Evolutionary conservation across 331 rosid genomes (phyloP).

Genomic region (Phaseolus coccineus): DNA sequence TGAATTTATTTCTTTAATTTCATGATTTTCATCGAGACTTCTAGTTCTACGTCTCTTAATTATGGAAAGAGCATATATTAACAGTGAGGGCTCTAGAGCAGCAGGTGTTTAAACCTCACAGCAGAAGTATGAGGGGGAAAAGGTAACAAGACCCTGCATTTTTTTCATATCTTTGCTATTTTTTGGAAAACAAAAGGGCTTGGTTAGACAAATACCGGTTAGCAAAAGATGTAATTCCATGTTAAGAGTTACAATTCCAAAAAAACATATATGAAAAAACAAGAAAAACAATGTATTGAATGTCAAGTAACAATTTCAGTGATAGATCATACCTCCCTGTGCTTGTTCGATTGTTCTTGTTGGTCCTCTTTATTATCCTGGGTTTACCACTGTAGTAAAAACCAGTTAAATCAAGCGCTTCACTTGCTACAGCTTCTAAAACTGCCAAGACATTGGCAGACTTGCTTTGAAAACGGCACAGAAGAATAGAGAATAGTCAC

Average conservation of each 20-base stretch:
- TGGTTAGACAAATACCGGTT: background rate
- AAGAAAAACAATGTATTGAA: background rate
- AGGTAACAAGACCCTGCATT: slow-evolving; percentile 2
- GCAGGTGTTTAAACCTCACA: background rate
- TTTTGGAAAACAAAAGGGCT: background rate
- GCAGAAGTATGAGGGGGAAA: background rate
- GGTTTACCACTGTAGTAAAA: slow-evolving; percentile 92
- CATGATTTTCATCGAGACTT: background rate
- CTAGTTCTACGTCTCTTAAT: background rate
- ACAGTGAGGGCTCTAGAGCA: background rate
- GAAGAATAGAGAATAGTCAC: slow-evolving; percentile 48
- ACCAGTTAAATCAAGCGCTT: slow-evolving; percentile 92
- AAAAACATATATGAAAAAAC: slow-evolving; percentile 2
- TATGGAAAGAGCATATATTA: background rate
- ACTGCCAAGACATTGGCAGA: slow-evolving; percentile 95
- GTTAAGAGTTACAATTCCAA: slow-evolving; percentile 22
- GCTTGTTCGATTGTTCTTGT: slow-evolving; percentile 72
- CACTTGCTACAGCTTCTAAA: slow-evolving; percentile 91
- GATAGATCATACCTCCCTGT: slow-evolving; percentile 63
- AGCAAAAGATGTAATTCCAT: background rate
- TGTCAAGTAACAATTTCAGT: slow-evolving; percentile 3
- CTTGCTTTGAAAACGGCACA: slow-evolving; percentile 72
- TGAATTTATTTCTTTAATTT: background rate
- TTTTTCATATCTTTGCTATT: slow-evolving; percentile 16
- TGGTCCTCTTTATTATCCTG: slow-evolving; percentile 60